phyloP scores from a whole-genome alignment of 257 asterid genomes.

The Solanum appendiculatum region DNA sequence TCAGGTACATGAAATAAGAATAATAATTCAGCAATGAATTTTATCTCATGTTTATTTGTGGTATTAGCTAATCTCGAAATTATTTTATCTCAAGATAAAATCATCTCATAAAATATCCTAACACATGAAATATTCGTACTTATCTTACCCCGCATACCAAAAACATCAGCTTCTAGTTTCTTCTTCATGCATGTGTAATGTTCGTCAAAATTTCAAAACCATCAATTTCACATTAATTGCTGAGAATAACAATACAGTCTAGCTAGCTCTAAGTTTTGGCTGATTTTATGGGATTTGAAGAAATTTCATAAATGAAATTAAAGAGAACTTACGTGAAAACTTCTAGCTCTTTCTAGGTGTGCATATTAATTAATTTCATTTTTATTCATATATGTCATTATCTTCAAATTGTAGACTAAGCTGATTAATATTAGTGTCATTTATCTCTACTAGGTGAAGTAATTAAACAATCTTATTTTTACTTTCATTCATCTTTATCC shows the following conservation, averaged over 20 bases:
- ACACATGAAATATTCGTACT: not conserved
- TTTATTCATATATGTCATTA: not conserved
- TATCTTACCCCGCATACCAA: not conserved
- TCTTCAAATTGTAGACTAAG: not conserved
- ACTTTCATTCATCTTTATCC: not conserved
- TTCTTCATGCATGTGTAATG: not conserved
- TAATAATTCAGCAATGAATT: not conserved
- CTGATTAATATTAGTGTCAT: not conserved
- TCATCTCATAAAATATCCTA: not conserved
- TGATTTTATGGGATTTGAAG: not conserved
- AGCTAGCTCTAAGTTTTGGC: not conserved
- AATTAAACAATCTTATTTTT: not conserved
- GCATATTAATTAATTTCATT: not conserved
- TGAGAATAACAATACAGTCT: not conserved
- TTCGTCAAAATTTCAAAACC: not conserved
- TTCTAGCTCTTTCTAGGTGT: not conserved
- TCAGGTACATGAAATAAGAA: not conserved
- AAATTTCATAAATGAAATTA: not conserved
- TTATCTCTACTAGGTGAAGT: not conserved
- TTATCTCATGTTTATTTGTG: not conserved
- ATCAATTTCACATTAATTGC: not conserved
- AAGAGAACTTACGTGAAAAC: not conserved
- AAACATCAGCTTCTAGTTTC: not conserved
- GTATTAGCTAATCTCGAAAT: accelerated
- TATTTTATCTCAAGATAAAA: not conserved